phyloP scores from a whole-genome alignment of 2,329 filamentous ascomycete species.

The Fusarium globosum region DNA sequence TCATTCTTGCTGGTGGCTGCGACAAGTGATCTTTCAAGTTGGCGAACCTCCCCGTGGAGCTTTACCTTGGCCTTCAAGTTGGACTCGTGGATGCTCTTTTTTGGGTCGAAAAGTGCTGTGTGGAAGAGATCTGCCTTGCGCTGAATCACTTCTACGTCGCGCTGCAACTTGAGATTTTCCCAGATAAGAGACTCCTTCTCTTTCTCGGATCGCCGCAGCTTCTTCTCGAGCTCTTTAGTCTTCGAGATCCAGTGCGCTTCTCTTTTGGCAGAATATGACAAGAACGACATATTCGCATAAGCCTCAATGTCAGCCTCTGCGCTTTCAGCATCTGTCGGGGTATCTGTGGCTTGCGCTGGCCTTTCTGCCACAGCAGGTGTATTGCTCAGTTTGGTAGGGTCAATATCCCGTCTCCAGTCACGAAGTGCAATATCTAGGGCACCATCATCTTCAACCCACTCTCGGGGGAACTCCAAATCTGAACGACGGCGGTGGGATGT shows the following conservation, averaged over 20 bases:
- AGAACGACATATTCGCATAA: rapidly evolving
- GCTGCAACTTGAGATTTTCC: not conserved
- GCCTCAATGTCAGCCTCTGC: not conserved
- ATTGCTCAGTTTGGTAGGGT: not conserved
- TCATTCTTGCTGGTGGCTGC: not conserved
- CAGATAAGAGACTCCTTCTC: not conserved
- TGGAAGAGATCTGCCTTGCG: rapidly evolving
- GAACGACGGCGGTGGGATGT: not conserved
- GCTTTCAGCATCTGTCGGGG: rapidly evolving
- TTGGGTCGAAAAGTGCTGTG: not conserved
- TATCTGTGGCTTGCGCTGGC: rapidly evolving
- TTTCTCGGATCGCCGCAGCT: not conserved
- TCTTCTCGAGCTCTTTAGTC: not conserved
- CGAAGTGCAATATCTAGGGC: not conserved
- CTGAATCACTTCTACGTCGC: not conserved
- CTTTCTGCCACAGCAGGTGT: rapidly evolving
- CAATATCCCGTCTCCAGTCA: not conserved
- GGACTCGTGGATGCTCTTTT: not conserved
- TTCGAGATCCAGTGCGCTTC: not conserved
- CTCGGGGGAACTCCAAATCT: not conserved
- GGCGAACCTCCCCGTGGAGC: not conserved
- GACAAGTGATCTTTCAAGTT: not conserved
- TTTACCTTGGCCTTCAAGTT: not conserved
- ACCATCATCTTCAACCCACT: not conserved
- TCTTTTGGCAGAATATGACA: not conserved